phyloP scores from a whole-genome alignment of 768 basidiomycete genomes.

The Pholiota molesta region DNA sequence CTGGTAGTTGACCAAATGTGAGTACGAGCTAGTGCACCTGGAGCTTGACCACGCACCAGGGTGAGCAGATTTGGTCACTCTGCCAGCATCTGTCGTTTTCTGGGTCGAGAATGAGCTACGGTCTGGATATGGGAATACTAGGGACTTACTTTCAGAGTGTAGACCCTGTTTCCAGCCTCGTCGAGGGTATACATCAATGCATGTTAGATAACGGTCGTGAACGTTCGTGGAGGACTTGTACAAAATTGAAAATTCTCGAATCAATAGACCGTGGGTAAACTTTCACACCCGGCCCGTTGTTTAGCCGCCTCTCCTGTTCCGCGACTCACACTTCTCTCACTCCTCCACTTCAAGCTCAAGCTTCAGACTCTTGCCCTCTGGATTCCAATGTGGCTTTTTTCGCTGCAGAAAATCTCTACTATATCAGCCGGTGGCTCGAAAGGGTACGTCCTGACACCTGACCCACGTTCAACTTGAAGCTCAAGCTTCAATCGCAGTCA shows the following conservation, averaged over 20 bases:
- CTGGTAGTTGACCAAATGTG: conserved; percentile 39
- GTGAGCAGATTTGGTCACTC: conserved; percentile 93
- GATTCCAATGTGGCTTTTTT: no score
- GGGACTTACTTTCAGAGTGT: conserved; percentile 86
- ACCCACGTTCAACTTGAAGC: no score
- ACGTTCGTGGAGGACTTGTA: background rate
- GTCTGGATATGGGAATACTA: background rate
- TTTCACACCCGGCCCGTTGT: background rate
- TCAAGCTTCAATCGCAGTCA: no score
- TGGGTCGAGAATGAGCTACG: conserved; percentile 31
- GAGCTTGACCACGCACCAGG: conserved; percentile 66
- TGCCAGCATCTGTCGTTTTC: conserved; percentile 85
- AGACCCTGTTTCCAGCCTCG: conserved; percentile 75
- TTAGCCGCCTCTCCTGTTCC: no score
- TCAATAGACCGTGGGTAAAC: background rate
- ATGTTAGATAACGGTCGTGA: conserved; percentile 44
- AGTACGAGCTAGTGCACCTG: conserved; percentile 6
- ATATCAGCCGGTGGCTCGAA: no score
- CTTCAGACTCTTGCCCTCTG: no score
- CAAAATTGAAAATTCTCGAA: background rate
- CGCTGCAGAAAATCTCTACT: no score
- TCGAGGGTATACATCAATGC: conserved; percentile 98
- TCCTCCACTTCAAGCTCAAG: no score
- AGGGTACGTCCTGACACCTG: no score
- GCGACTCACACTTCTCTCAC: no score